phyloP scores from a whole-genome alignment of 805 yeast genomes.

The Zygoascus bituminiphila region DNA sequence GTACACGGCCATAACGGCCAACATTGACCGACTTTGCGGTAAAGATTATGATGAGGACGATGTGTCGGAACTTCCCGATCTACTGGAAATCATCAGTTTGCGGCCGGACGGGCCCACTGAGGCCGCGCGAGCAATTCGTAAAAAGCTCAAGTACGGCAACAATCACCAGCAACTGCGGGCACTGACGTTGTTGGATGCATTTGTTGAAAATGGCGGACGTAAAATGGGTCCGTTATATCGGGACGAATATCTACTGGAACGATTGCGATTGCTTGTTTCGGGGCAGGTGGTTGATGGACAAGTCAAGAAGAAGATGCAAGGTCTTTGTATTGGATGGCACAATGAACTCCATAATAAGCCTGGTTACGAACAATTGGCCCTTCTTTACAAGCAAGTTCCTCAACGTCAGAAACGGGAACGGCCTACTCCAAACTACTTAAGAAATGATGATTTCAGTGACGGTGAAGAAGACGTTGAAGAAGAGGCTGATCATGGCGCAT shows the following conservation, averaged over 20 bases:
- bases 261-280: conserved; percentile 45
- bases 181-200: conserved; percentile 50
- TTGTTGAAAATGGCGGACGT: conserved; percentile 49
- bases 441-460: conserved; percentile 7
- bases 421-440: conserved; percentile 21
- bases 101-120: conserved; percentile 48
- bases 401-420: conserved; percentile 22
- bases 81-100: conserved; percentile 44
- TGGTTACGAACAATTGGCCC: conserved; percentile 42
- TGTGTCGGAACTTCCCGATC: conserved; percentile 45
- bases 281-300: conserved; percentile 34
- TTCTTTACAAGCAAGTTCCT: conserved; percentile 40
- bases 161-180: conserved; percentile 58
- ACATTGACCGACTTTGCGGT: conserved; percentile 31
- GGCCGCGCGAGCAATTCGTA: conserved; percentile 86
- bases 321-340: conserved; percentile 61
- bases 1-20: conserved; percentile 36
- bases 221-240: conserved; percentile 39
- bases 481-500: conserved; percentile 4
- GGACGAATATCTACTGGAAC: conserved; percentile 60
- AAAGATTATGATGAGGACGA: conserved; percentile 30
- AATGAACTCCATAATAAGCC: conserved; percentile 42
- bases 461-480: conserved; percentile 20
- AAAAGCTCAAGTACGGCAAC: conserved; percentile 80
- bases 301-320: conserved; percentile 41